Percentiles rank a stretch among this genome's conserved stretches.
Evolutionary conservation across 2,329 filamentous ascomycete species (phyloP).

Genomic region (Diaporthe citrichinensis): DNA sequence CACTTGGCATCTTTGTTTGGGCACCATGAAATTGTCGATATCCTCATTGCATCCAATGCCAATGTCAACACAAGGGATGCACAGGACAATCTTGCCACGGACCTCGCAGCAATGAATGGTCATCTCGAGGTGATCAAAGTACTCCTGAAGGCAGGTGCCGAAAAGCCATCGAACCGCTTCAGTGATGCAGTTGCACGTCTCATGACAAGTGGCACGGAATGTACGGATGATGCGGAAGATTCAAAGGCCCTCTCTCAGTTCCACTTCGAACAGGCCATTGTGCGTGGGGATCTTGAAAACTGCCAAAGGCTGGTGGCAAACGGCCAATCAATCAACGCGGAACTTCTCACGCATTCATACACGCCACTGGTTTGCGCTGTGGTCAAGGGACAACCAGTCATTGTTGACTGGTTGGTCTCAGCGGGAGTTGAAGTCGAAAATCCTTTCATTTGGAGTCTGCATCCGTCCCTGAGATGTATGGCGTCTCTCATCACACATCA

Average conservation of each 20-base stretch:
- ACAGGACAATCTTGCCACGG: rapidly evolving
- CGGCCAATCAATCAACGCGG: not conserved
- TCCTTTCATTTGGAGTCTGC: rapidly evolving
- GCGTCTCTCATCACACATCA: not conserved
- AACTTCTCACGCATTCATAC: not conserved
- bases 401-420: not conserved
- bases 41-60: not conserved
- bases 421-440: rapidly evolving
- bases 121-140: not conserved
- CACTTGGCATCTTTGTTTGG: rapidly evolving
- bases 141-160: not conserved
- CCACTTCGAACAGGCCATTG: not conserved
- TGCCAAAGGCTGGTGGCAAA: not conserved
- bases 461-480: not conserved
- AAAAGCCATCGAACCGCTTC: rapidly evolving
- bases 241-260: not conserved
- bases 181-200: not conserved
- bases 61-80: not conserved
- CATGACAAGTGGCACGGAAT: not conserved
- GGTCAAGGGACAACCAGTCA: not conserved
- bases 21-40: not conserved
- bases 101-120: rapidly evolving
- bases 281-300: rapidly evolving
- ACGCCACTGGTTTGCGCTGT: not conserved
- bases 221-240: rapidly evolving